Evolutionary conservation across 352 stramenopile species (phyloP), one percentile per base, ranked within the genome.

Genomic region (Globisporangium uncinulatum): DNA sequence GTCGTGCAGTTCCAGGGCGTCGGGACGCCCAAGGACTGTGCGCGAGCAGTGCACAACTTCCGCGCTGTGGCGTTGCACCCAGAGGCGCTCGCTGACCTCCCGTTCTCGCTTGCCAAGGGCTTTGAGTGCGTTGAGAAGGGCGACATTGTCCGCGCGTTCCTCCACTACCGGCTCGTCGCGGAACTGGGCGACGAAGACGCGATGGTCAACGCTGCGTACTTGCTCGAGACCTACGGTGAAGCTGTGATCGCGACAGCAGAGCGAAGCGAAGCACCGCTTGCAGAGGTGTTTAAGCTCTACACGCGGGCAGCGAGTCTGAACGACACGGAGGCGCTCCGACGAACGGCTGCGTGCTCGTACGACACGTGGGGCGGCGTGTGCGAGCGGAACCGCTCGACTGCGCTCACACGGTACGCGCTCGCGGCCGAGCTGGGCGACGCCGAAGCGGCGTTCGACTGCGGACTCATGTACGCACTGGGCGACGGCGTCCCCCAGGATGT

Each of bases 291-390:
- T 24, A 51, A 54, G 13, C 56, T 87, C 54, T 90, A 87, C 65
- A 63, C 74, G 15, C 70, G 70, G 4, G 81, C 76, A 0, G 70
- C 79, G 36, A 63, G 62, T 4, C 57, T 87, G 37, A 89, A 88
- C 51, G 83, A 93, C 66, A 84, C 74, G 5, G 80, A 93, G 57
- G 76, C 74, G 48, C 67, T 93, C 29, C 77, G 80, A 36, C 89
- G 87, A 61, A 82, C 73, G 0, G 83, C 78, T 0, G 51, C 58
- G 7, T 93, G 83, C 55, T 80, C 76, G 32, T 70, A 89, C 50
- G 75, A 89, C 41, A 70, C 72, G 1, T 93, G 83, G 80, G 34
- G 32, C 0, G 73, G 70, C 32, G 77, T 84, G 13, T 93, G 83
- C 21, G 31, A 63, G 3, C 63, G 59, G 34, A 87, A 93, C 58